These are phyloP conservation scores for Effrenium voratum DNA, from an alignment of 73 alveolate genomes.

Conservation along the genomic window DNA sequence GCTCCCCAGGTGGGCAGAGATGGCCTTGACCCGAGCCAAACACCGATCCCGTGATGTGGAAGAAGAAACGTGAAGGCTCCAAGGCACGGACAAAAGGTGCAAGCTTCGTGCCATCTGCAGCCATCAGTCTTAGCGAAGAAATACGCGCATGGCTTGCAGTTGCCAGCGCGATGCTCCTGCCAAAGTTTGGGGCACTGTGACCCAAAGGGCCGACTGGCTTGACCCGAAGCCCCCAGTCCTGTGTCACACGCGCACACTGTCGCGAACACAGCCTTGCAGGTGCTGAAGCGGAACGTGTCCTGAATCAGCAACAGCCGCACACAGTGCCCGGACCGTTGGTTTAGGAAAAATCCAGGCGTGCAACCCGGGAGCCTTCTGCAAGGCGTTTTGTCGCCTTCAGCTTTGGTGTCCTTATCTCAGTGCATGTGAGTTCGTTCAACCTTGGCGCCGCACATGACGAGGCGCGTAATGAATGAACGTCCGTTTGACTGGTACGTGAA, in stretches of 20 bases:
- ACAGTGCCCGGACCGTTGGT: no score
- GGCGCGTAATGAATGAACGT: slow-evolving; percentile 61
- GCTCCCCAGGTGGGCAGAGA: slow-evolving; percentile 80
- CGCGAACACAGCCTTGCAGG: slow-evolving; percentile 62
- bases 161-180: slow-evolving; percentile 61
- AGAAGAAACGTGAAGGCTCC: background rate
- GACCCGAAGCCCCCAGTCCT: background rate
- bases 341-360: background rate
- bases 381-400: background rate
- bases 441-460: background rate
- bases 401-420: background rate
- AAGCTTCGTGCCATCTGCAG: slow-evolving; percentile 68
- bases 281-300: slow-evolving; percentile 35
- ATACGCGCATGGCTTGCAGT: slow-evolving; percentile 82
- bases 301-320: background rate
- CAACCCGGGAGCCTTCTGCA: background rate
- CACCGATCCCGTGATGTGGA: background rate
- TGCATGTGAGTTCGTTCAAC: background rate
- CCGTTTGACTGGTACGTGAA: slow-evolving; percentile 60
- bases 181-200: background rate
- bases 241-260: slow-evolving; percentile 23
- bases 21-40: slow-evolving; percentile 28
- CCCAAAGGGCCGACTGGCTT: background rate
- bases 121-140: slow-evolving; percentile 87
- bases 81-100: slow-evolving; percentile 27